phyloP scores from a whole-genome alignment of 306 rosid genomes.

The Adenanthera pavonina region DNA sequence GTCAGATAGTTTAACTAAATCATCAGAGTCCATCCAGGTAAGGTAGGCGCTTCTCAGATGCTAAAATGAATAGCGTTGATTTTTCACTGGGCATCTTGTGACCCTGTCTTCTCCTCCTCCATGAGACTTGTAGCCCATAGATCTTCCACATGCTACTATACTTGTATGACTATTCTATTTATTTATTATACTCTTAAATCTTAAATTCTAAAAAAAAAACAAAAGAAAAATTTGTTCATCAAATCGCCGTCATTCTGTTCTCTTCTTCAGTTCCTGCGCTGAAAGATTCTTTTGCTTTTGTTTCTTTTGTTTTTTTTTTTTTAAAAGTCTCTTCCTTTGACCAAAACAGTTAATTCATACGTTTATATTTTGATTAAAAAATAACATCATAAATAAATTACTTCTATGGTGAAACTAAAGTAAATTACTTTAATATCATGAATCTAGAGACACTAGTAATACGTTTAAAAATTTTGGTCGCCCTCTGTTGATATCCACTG shows the following conservation, averaged over 20 bases:
- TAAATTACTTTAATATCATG: too few relatives aligned
- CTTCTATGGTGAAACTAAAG: too few relatives aligned
- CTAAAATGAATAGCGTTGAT: background rate
- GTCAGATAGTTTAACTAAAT: background rate
- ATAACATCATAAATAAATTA: background rate
- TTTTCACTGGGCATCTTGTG: background rate
- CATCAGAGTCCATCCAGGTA: background rate
- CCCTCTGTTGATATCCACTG: too few relatives aligned
- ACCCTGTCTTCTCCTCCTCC: background rate
- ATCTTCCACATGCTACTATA: background rate
- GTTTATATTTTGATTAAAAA: background rate
- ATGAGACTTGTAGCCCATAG: background rate
- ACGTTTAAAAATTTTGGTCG: too few relatives aligned
- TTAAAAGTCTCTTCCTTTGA: too few relatives aligned
- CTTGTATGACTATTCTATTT: background rate
- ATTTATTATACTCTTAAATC: background rate
- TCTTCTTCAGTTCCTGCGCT: slow-evolving; percentile 36
- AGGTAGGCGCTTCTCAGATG: background rate
- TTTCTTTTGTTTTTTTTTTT: slow-evolving; percentile 13
- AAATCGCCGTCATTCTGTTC: slow-evolving; percentile 1
- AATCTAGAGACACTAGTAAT: too few relatives aligned
- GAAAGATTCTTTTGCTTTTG: slow-evolving; percentile 43
- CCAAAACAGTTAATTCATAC: background rate
- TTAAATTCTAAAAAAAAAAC: background rate
- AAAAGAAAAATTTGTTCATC: background rate